These are phyloP conservation scores for Powellomyces hirtus DNA, from an alignment of 192 early-diverging fungal species.

Conservation along the genomic window DNA sequence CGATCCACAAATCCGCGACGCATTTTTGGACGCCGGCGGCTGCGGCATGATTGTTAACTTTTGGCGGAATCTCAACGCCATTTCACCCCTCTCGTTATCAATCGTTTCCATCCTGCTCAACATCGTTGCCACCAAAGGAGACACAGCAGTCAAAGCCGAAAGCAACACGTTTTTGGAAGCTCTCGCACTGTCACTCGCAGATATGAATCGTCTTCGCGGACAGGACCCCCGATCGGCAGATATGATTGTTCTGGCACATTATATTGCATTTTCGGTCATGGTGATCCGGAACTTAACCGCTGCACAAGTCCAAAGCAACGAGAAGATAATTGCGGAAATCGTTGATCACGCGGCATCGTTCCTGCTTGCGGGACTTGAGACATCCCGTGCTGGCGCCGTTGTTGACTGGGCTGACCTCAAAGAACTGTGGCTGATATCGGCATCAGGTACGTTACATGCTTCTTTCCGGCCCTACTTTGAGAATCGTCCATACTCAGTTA, in stretches of 20 bases:
- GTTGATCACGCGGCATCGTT: not conserved
- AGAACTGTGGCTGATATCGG: no score
- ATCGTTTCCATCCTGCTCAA: constrained; percentile 17
- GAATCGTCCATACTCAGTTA: no score
- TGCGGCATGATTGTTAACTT: not conserved
- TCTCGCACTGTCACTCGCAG: not conserved
- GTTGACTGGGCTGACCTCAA: no score
- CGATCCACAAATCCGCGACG: not conserved
- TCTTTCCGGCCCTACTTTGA: no score
- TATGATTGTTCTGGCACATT: not conserved
- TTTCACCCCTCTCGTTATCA: not conserved
- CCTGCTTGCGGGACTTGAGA: no score
- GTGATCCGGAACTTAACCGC: not conserved
- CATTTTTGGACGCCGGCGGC: constrained; percentile 7
- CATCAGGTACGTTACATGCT: no score
- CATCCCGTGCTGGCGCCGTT: no score
- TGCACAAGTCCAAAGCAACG: not conserved
- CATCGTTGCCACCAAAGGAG: not conserved
- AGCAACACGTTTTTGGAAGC: not conserved
- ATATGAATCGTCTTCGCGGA: not conserved
- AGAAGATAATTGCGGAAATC: not conserved
- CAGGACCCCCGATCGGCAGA: no score
- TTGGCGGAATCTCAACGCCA: not conserved
- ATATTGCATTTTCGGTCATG: not conserved
- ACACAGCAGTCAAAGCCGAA: not conserved